Conservation (phyloP, 192 early-diverging fungal genomes). For the Gaertneriomyces semiglobifer region DNA sequence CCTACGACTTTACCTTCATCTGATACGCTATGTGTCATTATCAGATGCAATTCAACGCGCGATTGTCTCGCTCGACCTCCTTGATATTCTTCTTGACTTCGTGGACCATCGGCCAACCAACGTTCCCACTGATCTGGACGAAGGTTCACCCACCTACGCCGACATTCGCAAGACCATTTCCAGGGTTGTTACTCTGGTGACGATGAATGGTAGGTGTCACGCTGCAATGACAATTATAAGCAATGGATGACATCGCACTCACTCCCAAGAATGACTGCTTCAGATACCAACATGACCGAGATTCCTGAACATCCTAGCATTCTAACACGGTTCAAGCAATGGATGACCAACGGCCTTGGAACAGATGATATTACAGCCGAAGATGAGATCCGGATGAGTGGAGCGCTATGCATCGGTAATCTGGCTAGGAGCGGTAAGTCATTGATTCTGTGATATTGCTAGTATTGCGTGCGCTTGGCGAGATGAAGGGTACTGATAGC, state of each 20-base stretch:
- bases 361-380: constrained; percentile 27
- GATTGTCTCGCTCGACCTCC: constrained; percentile 34
- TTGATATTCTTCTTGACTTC: constrained; percentile 45
- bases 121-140: constrained; percentile 22
- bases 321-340: constrained; percentile 41
- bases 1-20: not conserved
- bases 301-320: constrained; percentile 31
- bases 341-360: constrained; percentile 40
- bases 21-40: not conserved
- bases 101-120: constrained; percentile 39
- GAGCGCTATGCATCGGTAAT: constrained; percentile 53
- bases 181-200: constrained; percentile 43
- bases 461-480: not conserved
- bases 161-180: constrained; percentile 46
- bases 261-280: not conserved
- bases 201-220: constrained; percentile 46
- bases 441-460: constrained; percentile 1
- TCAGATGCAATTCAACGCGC: constrained; percentile 38
- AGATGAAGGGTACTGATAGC: not conserved
- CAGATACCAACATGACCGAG: constrained; percentile 48
- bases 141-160: constrained; percentile 28
- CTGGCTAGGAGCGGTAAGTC: constrained; percentile 46
- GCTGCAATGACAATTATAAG: not conserved
- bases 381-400: constrained; percentile 55
- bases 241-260: not conserved